Conservation (phyloP, 306 rosid genomes). For the Trifolium fragiferum region DNA sequence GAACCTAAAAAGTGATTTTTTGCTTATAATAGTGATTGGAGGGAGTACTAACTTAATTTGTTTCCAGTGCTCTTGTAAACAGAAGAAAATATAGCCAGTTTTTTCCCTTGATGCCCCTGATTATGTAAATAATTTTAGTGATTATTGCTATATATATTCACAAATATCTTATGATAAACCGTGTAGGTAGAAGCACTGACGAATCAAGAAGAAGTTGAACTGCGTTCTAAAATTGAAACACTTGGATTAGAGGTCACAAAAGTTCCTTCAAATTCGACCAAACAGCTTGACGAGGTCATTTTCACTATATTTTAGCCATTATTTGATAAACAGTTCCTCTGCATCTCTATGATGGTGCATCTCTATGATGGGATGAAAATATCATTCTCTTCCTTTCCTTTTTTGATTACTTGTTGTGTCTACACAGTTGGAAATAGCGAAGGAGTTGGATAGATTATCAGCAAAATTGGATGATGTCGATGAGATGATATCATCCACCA, state of each 20-base stretch:
- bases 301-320: constrained; percentile 28
- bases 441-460: constrained; percentile 83
- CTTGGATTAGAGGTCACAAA: constrained; percentile 89
- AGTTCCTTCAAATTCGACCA: constrained; percentile 73
- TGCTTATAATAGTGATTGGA: too few relatives aligned
- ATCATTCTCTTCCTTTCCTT: not conserved
- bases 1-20: too few relatives aligned
- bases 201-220: constrained; percentile 90
- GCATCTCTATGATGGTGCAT: constrained; percentile 14
- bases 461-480: constrained; percentile 84
- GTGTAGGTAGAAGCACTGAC: constrained; percentile 80
- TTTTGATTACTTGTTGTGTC: not conserved
- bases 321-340: constrained; percentile 17
- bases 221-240: constrained; percentile 92
- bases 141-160: not conserved
- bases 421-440: constrained; percentile 79
- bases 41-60: not conserved
- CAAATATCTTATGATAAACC: constrained; percentile 34
- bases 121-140: too few relatives aligned
- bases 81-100: not conserved
- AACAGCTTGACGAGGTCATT: constrained; percentile 72
- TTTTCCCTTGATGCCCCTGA: too few relatives aligned
- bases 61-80: constrained; percentile 11
- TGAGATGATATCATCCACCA: constrained; percentile 84
- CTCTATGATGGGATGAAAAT: constrained; percentile 8